Evolutionary conservation across 306 rosid genomes (phyloP), one percentile per base, ranked within the genome.

Genomic region (Sindora glabra): DNA sequence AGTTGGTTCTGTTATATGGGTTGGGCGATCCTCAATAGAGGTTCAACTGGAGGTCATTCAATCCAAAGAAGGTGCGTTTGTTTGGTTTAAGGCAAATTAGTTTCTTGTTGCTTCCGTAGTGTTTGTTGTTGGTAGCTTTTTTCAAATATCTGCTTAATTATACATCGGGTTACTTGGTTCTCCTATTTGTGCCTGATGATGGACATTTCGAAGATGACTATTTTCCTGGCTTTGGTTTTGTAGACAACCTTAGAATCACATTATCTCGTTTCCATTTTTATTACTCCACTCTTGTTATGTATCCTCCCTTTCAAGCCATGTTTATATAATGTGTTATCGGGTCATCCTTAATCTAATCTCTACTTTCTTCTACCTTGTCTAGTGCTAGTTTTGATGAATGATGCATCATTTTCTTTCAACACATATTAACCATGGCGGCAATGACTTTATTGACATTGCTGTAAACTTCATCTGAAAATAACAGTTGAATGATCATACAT

Each of bases 41-140:
- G 18, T 54, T 6, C 59, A 32, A 29, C 59, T 54, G 22, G 96
- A 86, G 66, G 87, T 86, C 71, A 80, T 61, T 52, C 88, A 85
- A 56, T 65, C 82, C 47, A 40, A 79, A 27, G 32, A 72, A 80
- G 99, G 98, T 92, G 71, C 47, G 27, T 36, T n/a, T 39, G 38
- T 41, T 42, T 29, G 49, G 56, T 50, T 52, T 59, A 14, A 52
- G 24, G 3, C n/a, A 36, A 57, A 16, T 11, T 15, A 15, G 48
- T 7, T 18, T 10, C 10, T 17, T 5, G 4, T 42, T 59, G 39
- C 40, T 26, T 10, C 24, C 15, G 6, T 7, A 37, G 2, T 42
- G 39, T 41, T 16, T n/a, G 18, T 13, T 40, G 19, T 13, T 40
- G 5, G 19, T 2, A 33, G 7, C 38, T 33, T 10, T 5, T 6